A percentile compares a stretch with the other conserved stretches of the same genome.
Conservation (phyloP, 495 filamentous ascomycete species). For the Rusavskia elegans region DNA sequence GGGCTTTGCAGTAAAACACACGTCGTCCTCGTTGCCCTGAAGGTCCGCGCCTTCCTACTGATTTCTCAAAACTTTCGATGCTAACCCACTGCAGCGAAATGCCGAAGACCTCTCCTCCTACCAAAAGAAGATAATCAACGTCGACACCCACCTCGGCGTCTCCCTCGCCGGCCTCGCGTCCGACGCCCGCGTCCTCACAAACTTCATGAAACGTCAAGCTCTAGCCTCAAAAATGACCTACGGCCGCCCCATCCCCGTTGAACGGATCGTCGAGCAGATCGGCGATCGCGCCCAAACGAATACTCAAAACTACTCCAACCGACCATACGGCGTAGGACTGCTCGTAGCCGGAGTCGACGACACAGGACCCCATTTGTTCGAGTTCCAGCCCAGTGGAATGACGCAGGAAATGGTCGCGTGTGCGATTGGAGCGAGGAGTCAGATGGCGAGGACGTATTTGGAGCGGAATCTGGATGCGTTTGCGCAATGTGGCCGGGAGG, state of each 20-base stretch:
- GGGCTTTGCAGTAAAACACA: constrained; percentile 96
- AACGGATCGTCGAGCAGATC: constrained; percentile 76
- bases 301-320: constrained; percentile 93
- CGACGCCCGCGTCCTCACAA: constrained; percentile 96
- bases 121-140: constrained; percentile 96
- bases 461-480: constrained; percentile 83
- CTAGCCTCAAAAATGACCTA: constrained; percentile 90
- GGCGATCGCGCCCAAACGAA: constrained; percentile 93
- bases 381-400: constrained; percentile 93
- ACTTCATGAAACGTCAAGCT: constrained; percentile 99
- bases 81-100: constrained; percentile 49
- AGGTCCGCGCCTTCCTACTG: constrained; percentile 41
- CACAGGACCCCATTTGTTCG: constrained; percentile 84
- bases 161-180: constrained; percentile 94
- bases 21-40: constrained; percentile 85
- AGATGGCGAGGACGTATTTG: constrained; percentile 94
- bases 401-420: constrained; percentile 93
- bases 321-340: constrained; percentile 90
- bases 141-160: constrained; percentile 90
- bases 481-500: constrained; percentile 52
- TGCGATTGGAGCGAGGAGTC: constrained; percentile 85
- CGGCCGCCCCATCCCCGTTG: constrained; percentile 77
- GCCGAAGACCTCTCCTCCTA: constrained; percentile 99
- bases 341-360: constrained; percentile 90
- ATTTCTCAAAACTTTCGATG: neutral